These are phyloP conservation scores for Crassisporium funariophilum DNA, from an alignment of 768 basidiomycete species.

Conservation along the genomic window DNA sequence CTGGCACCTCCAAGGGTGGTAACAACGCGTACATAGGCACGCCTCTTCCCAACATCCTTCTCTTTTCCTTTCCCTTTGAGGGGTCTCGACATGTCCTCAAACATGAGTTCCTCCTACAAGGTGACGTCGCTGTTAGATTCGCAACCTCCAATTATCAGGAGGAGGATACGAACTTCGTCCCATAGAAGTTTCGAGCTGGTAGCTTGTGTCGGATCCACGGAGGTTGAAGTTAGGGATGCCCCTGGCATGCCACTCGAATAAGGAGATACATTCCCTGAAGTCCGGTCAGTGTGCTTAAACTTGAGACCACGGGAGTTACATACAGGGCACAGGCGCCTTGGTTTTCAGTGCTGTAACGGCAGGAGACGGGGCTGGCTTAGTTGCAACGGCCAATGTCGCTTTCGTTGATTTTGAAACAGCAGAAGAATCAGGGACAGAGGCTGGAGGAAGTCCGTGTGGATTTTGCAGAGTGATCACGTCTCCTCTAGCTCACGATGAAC, in stretches of 20 bases:
- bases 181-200: slow-evolving; percentile 82
- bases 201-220: slow-evolving; percentile 71
- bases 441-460: slow-evolving; percentile 73
- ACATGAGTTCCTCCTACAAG: slow-evolving; percentile 91
- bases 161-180: slow-evolving; percentile 68
- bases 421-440: slow-evolving; percentile 41
- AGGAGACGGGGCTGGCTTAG: slow-evolving; percentile 36
- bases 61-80: slow-evolving; percentile 89
- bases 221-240: slow-evolving; percentile 92
- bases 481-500: slow-evolving; percentile 45
- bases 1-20: slow-evolving; percentile 89
- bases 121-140: not conserved
- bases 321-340: slow-evolving; percentile 71
- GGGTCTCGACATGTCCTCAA: slow-evolving; percentile 84
- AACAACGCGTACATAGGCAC: slow-evolving; percentile 94
- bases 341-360: slow-evolving; percentile 43
- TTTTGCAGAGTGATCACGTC: slow-evolving; percentile 96
- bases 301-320: slow-evolving; percentile 20
- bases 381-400: slow-evolving; percentile 29
- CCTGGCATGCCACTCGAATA: slow-evolving; percentile 89
- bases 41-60: slow-evolving; percentile 87
- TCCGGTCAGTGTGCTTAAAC: not conserved
- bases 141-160: not conserved
- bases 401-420: slow-evolving; percentile 33
- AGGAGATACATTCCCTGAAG: slow-evolving; percentile 84